Base-by-base conservation (phyloP, 2,329 filamentous ascomycete species). In the Ceratocystis harringtonii region DNA sequence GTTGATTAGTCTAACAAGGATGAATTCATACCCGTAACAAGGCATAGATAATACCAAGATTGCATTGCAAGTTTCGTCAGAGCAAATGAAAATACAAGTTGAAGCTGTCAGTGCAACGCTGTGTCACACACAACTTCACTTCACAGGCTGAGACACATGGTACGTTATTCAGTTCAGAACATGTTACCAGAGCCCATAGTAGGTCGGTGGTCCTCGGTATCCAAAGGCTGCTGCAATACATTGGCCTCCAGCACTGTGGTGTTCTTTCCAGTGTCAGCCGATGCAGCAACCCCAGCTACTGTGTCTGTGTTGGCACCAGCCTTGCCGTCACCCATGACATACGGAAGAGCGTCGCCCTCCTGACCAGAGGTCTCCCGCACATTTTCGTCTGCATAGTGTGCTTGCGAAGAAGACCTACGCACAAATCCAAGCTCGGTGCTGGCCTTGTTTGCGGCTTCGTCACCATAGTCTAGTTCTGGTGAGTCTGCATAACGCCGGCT, bases 391-490 rank as follows among this genome's bases (percentile, higher is more conserved):
- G 19, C 28, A 19, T 55, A 44, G n/a, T 66, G 50, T 17, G 61
- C 45, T 19, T 63, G 50, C 22, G 65, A 61, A 12, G 65, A 66
- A 43, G 58, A 50, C 3, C 52, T 52, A 43, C 52, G 61, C 36
- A 66, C 22, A 58, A 62, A 58, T 8, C 61, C 30, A 41, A 65
- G 58, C n/a, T 67, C 66, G 4, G 30, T 44, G 12, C 61, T 55
- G 22, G 57, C 52, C 17, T 30, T 58, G 25, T 61, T 65, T 19
- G 43, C 28, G 41, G 55, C 25, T 5, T 63, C 62, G 5, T 58
- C 62, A 61, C 65, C 62, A 5, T 48, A 78, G 62, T 89, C 86
- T 68, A 92, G 88, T 64, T 87, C 86, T 3, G 28, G 55, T n/a
- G 78, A 77, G 64, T 74, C 75, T 15, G 70, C 79, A 74, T 68